Evolutionary conservation across 495 filamentous ascomycete genomes (phyloP).

Genomic region (Aspergillus sclerotiicarbonarius): DNA sequence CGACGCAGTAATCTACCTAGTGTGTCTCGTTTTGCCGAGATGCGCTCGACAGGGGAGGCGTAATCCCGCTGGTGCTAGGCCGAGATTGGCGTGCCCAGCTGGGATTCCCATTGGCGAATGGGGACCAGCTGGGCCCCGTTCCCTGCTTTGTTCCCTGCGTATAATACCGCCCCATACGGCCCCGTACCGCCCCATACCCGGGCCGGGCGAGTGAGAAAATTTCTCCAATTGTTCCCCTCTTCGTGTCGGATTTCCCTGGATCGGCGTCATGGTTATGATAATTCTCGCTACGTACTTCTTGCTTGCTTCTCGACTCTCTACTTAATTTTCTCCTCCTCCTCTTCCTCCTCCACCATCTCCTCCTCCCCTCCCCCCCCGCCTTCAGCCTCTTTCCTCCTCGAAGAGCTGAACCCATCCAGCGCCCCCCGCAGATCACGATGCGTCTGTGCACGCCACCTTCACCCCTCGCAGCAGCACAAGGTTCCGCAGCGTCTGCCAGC

Average conservation of each 20-base stretch:
- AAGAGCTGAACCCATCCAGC: slow-evolving; percentile 13
- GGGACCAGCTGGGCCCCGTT: no score
- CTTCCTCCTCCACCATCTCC: not conserved
- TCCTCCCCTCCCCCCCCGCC: not conserved
- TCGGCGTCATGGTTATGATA: slow-evolving; percentile 9
- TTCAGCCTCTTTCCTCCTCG: slow-evolving; percentile 2
- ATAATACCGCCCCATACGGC: not conserved
- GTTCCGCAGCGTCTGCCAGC: slow-evolving; percentile 36
- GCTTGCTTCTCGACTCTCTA: slow-evolving; percentile 2
- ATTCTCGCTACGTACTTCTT: slow-evolving; percentile 6
- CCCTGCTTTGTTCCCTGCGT: not conserved
- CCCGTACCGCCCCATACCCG: not conserved
- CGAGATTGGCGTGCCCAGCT: not conserved
- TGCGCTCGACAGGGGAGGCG: not conserved
- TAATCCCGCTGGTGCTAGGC: not conserved
- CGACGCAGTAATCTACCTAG: not conserved
- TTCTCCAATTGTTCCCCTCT: not conserved
- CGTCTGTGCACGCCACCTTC: slow-evolving; percentile 20
- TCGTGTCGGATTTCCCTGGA: slow-evolving; percentile 1
- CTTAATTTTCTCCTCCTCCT: slow-evolving; percentile 7
- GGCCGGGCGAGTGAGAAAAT: not conserved
- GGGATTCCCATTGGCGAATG: not conserved
- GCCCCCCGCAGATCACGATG: slow-evolving; percentile 24
- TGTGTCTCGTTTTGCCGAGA: not conserved
- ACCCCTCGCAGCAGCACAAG: slow-evolving; percentile 22